A percentile compares a stretch with the other conserved stretches of the same genome.
These are phyloP conservation scores for Podospora anserina DNA, from an alignment of 495 filamentous ascomycete species.

Conservation along the genomic window DNA sequence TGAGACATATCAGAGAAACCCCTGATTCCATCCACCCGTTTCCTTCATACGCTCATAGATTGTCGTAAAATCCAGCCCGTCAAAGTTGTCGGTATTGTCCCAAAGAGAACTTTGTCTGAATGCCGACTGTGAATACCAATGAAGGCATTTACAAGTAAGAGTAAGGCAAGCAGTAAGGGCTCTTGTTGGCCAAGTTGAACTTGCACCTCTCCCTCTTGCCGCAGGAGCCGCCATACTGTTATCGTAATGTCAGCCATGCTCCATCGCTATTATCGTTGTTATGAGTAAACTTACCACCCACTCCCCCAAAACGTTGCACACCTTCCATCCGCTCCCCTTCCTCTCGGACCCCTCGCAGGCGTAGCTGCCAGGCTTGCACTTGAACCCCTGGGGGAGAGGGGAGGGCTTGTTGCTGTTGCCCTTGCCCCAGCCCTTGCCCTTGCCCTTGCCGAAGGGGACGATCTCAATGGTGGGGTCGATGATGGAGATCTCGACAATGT, in stretches of 20 bases:
- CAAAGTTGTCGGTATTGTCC: neutral
- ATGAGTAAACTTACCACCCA: conserved; percentile 27
- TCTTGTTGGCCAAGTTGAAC: conserved; percentile 26
- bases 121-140: neutral
- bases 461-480: neutral
- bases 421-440: neutral
- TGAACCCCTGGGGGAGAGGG: neutral
- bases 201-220: conserved; percentile 21
- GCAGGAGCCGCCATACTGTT: conserved; percentile 26
- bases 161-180: conserved; percentile 31
- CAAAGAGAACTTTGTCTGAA: neutral
- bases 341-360: conserved; percentile 21
- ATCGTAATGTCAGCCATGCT: neutral
- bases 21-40: neutral
- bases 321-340: conserved; percentile 22
- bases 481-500: neutral
- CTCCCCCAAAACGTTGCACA: conserved; percentile 21
- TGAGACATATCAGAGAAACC: neutral
- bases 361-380: conserved; percentile 31
- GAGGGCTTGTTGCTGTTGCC: neutral
- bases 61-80: neutral
- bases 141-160: neutral
- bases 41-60: neutral
- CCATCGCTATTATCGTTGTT: too few species aligned
- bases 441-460: neutral